These are phyloP conservation scores for Chlamydomonas sp. DNA, from an alignment of 139 green algal species.

Conservation along the genomic window DNA sequence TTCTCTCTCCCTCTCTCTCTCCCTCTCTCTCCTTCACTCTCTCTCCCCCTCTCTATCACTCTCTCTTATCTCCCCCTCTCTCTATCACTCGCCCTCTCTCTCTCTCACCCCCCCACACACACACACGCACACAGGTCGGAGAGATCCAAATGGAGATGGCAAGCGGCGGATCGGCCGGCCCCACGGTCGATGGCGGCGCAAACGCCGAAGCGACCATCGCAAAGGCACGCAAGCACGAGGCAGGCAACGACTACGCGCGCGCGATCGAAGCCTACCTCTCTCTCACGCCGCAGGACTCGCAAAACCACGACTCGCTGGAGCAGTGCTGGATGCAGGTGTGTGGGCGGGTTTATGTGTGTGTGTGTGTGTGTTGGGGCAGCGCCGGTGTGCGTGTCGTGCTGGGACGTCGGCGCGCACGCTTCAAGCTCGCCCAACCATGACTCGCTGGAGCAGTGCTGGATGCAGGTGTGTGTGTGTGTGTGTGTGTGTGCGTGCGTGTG, in stretches of 20 bases:
- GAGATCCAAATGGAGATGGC: constrained; percentile 10
- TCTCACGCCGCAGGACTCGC: constrained; percentile 31
- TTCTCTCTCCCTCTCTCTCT: not conserved
- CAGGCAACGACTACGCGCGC: constrained; percentile 51
- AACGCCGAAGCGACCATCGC: constrained; percentile 30
- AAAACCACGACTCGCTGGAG: constrained; percentile 46
- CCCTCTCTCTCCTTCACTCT: not conserved
- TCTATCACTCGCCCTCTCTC: not conserved
- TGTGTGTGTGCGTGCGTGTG: too few species aligned
- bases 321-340: constrained; percentile 11
- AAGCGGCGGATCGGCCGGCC: not conserved
- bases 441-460: constrained; percentile 26
- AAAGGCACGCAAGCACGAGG: constrained; percentile 49
- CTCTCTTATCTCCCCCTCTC: not conserved
- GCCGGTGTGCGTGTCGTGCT: not conserved
- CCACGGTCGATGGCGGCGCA: not conserved
- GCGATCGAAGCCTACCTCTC: constrained; percentile 77
- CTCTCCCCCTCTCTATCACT: not conserved
- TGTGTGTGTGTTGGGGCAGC: too few species aligned
- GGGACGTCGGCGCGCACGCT: not conserved
- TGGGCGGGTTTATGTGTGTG: too few species aligned
- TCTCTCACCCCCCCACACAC: too few species aligned
- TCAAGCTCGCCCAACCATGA: constrained; percentile 15
- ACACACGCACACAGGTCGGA: too few species aligned
- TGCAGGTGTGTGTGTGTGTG: too few species aligned